Evolutionary conservation across 495 filamentous ascomycete genomes (phyloP), one percentile per base, ranked within the genome.

Genomic region (Glonium stellatum): DNA sequence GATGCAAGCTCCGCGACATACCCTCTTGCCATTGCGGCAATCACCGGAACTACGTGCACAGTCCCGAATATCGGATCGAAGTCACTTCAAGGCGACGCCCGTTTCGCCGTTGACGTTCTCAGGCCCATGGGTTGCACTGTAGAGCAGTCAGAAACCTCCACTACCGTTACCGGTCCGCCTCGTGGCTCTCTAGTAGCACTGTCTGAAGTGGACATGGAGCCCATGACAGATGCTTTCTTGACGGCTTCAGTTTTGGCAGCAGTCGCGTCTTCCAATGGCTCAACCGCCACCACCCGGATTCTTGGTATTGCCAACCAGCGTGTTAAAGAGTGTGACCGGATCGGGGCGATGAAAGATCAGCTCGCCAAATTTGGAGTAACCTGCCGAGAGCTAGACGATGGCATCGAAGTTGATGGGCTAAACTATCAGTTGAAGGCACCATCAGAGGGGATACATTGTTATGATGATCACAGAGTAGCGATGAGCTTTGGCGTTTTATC

Each of bases 151-250:
- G 84, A 84, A 39, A 80, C 76, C 35, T 96, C 91, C 0, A 99
- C 93, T 12, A 97, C 92, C 1, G 95, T 99, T 13, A 93, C 84
- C 44, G 93, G 93, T 1, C 92, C 92, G n/a, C 73, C 80, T 15
- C 75, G 76, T 57, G 92, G 91, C 22, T 73, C 79, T 4, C 74
- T 99, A 44, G 84, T 84, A 61, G 80, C 85, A 0, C 73, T 90
- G 10, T 78, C 84, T 1, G 82, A 92, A 50, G 84, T 97, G 25
- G 91, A 99, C 68, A 99, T 99, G 93, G 93, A 97, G 69, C 88
- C 91, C 15, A 99, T 99, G 93, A 99, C 93, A 0, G 93, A 99
- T 77, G 93, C 93, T 54, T 99, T 99, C 80, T 77, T 99, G 31
- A 95, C 89, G 25, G 93, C 93, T 18, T 92, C 90, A 12, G 89